These are phyloP conservation scores for Phytophthora palmivora DNA, from an alignment of 352 stramenopile species.

Conservation along the genomic window DNA sequence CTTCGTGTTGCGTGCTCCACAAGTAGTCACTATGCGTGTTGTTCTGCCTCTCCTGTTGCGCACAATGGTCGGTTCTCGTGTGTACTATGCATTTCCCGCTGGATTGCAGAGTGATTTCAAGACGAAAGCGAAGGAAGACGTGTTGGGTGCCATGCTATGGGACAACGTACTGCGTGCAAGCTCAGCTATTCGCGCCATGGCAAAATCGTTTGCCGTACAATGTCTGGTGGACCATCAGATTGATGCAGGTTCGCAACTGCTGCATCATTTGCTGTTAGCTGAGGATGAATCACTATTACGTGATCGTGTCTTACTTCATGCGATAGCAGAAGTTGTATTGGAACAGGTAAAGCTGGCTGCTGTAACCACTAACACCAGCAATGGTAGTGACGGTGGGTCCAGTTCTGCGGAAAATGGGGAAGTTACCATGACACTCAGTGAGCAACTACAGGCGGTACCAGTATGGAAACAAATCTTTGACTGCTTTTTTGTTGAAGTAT, in stretches of 20 bases:
- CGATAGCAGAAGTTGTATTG: conserved; percentile 66
- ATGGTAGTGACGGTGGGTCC: conserved; percentile 14
- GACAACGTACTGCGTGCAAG: conserved; percentile 76
- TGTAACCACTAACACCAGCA: conserved; percentile 33
- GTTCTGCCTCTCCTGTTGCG: conserved; percentile 74
- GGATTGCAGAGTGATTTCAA: conserved; percentile 47
- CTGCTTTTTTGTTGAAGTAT: conserved; percentile 60
- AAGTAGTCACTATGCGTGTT: conserved; percentile 85
- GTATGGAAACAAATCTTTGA: conserved; percentile 74
- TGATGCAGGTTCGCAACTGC: conserved; percentile 56
- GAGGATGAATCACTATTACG: conserved; percentile 74
- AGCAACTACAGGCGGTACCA: conserved; percentile 49
- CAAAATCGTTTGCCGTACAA: conserved; percentile 74
- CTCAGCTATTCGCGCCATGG: conserved; percentile 72
- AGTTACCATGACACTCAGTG: conserved; percentile 41
- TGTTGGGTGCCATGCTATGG: conserved; percentile 61
- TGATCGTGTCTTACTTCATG: conserved; percentile 79
- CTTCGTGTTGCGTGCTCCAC: conserved; percentile 77
- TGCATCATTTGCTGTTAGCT: conserved; percentile 63
- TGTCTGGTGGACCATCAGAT: conserved; percentile 69
- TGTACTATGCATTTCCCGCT: conserved; percentile 52
- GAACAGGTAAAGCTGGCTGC: conserved; percentile 53
- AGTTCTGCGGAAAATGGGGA: conserved; percentile 46
- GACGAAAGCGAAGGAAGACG: conserved; percentile 53
- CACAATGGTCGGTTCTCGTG: conserved; percentile 58